phyloP scores from a whole-genome alignment of 1,284 basidiomycete genomes.

The Leccinum ponderosum region DNA sequence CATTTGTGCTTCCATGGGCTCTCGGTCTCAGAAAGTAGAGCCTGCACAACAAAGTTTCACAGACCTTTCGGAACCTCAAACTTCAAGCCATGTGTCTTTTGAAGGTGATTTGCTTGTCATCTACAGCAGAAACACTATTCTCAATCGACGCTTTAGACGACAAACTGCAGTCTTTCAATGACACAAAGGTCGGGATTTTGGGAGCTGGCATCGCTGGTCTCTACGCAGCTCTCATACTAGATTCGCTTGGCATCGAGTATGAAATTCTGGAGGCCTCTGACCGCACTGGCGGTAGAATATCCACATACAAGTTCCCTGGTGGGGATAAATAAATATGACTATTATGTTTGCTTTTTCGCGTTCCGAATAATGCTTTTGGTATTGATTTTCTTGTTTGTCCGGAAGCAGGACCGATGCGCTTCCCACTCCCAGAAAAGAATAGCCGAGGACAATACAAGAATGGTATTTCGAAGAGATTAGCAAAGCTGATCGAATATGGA shows the following conservation, averaged over 20 bases:
- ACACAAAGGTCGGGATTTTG: constrained; percentile 17
- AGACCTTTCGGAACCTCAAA: background rate
- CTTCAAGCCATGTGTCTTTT: background rate
- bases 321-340: background rate
- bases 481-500: constrained; percentile 24
- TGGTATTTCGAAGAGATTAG: constrained; percentile 31
- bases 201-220: constrained; percentile 29
- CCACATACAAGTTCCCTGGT: background rate
- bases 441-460: constrained; percentile 14
- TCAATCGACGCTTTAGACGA: constrained; percentile 3
- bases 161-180: background rate
- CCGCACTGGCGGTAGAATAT: background rate
- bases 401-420: constrained; percentile 39
- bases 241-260: constrained; percentile 33
- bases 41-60: background rate
- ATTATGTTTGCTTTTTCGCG: background rate
- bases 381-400: background rate
- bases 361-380: background rate
- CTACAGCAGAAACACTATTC: background rate
- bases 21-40: background rate
- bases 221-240: constrained; percentile 29
- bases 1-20: background rate
- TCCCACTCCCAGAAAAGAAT: constrained; percentile 1
- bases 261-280: constrained; percentile 35
- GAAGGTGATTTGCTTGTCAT: constrained; percentile 3